These are phyloP conservation scores for Penicillium nucicola DNA, from an alignment of 495 filamentous ascomycete species.

Conservation along the genomic window DNA sequence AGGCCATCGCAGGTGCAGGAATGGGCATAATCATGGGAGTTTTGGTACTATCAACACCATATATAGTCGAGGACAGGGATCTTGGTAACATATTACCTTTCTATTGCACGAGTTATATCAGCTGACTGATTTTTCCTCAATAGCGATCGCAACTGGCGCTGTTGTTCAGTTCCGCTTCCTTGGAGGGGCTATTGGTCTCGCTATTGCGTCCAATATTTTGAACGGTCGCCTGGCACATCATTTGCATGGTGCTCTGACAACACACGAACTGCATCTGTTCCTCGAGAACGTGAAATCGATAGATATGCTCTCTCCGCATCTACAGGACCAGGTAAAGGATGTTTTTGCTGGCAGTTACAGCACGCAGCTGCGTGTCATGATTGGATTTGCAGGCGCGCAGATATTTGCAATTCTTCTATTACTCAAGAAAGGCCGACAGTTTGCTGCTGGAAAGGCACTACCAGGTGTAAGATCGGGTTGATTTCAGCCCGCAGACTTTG, in stretches of 20 bases:
- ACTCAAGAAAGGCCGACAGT: constrained; percentile 15
- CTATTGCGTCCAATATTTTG: constrained; percentile 35
- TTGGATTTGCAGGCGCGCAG: constrained; percentile 29
- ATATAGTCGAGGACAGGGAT: constrained; percentile 47
- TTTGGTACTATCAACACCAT: constrained; percentile 47
- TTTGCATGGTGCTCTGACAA: constrained; percentile 15
- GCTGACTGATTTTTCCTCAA: not conserved
- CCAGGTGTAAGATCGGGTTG: not conserved
- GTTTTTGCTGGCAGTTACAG: constrained; percentile 22
- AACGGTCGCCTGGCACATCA: constrained; percentile 21
- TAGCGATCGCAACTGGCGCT: constrained; percentile 53
- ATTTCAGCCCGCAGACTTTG: too few species aligned
- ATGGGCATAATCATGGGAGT: constrained; percentile 35
- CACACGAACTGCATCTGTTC: constrained; percentile 20
- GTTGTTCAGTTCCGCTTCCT: constrained; percentile 56
- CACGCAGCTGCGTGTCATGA: constrained; percentile 26
- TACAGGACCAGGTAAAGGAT: constrained; percentile 13
- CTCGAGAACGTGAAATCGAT: constrained; percentile 20
- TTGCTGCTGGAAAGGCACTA: constrained; percentile 8
- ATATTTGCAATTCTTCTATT: constrained; percentile 19
- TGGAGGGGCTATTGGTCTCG: constrained; percentile 54
- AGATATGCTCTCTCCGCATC: constrained; percentile 1
- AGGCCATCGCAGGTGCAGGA: constrained; percentile 53
- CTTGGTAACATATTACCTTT: constrained; percentile 28
- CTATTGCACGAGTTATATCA: not conserved